These are phyloP conservation scores for Aphanomyces cochlioides DNA, from an alignment of 352 stramenopile genomes.

Conservation along the genomic window DNA sequence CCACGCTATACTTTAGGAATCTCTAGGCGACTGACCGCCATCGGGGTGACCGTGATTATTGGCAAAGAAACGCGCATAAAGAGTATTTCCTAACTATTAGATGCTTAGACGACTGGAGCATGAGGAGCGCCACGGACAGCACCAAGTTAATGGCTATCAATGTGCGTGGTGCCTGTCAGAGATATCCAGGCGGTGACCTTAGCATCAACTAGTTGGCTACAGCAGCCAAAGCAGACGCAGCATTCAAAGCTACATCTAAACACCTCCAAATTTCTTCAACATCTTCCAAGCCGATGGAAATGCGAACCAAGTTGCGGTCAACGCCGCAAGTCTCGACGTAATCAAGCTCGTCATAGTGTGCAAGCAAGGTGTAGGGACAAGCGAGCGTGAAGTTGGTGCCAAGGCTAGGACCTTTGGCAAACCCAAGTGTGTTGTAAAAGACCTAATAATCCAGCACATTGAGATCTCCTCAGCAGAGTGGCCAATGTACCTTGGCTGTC, in stretches of 20 bases:
- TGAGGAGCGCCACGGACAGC: background rate
- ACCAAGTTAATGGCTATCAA: background rate
- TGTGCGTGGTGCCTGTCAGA: background rate
- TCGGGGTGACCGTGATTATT: too few species aligned
- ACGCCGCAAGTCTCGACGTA: constrained; percentile 89
- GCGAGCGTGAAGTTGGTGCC: constrained; percentile 93
- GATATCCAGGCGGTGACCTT: background rate
- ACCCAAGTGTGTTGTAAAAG: constrained; percentile 86
- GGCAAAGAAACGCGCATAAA: too few species aligned
- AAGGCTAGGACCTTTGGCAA: constrained; percentile 85
- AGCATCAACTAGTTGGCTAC: background rate
- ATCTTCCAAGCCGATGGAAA: constrained; percentile 89
- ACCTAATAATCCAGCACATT: constrained; percentile 43
- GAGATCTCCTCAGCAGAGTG: background rate
- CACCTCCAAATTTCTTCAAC: constrained; percentile 51
- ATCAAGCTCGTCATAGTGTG: constrained; percentile 91
- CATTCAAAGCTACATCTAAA: background rate
- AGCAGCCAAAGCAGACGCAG: background rate
- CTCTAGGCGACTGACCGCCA: too few species aligned
- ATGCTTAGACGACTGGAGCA: too few species aligned
- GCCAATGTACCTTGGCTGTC: constrained; percentile 35
- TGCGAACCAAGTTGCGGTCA: constrained; percentile 86
- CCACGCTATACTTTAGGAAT: too few species aligned
- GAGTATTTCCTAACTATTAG: too few species aligned
- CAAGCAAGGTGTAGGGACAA: constrained; percentile 90